These are phyloP conservation scores for Pistacia atlantica DNA, from an alignment of 345 rosid species.

Conservation along the genomic window DNA sequence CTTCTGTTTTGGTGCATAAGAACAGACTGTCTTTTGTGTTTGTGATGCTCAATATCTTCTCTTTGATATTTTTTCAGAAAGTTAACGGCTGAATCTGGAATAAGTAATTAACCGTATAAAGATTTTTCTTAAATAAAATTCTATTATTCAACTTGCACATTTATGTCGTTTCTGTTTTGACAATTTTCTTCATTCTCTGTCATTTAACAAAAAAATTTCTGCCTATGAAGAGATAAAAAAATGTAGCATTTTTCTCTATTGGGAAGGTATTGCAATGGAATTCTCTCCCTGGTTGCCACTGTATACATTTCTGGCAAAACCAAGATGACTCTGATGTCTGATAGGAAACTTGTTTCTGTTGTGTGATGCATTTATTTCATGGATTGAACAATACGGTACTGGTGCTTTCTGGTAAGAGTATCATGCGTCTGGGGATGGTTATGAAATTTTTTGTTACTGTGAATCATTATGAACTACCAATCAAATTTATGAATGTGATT, in stretches of 20 bases:
- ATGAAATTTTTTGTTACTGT: background rate
- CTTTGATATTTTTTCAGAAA: background rate
- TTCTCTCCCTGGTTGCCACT: background rate
- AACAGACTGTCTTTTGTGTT: too few relatives aligned
- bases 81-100: background rate
- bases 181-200: background rate
- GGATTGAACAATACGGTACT: constrained; percentile 1
- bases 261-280: background rate
- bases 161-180: background rate
- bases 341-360: background rate
- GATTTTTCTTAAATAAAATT: background rate
- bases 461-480: background rate
- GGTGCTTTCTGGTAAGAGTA: background rate
- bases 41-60: background rate
- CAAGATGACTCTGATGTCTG: background rate
- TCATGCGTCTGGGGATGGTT: background rate
- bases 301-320: background rate
- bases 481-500: too few relatives aligned
- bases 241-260: background rate
- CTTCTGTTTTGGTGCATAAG: background rate
- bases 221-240: background rate
- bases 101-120: too few relatives aligned
- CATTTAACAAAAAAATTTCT: background rate
- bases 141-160: background rate
- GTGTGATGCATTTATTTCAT: background rate